Evolutionary conservation across 306 rosid genomes (phyloP), one percentile per base, ranked within the genome.

Genomic region (Adenanthera pavonina): DNA sequence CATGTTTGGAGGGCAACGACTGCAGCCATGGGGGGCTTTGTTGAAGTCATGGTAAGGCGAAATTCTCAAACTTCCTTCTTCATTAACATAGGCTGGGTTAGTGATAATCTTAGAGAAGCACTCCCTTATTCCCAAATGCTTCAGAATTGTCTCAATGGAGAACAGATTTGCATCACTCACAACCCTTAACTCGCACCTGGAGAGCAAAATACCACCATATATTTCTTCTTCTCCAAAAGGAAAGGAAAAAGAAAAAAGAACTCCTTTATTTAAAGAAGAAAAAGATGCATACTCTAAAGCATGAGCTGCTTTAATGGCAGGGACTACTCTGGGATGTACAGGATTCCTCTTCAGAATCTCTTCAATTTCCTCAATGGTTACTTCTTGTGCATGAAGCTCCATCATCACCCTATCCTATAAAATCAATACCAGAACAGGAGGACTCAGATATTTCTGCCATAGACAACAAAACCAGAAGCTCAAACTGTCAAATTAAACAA

Each of bases 171-270:
- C 97, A 72, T 94, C 98, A 15, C 98, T 94, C 47, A 92, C 87
- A 70, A 94, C 76, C 91, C 91, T 94, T 84, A 94, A 79, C 47
- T 94, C 97, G 84, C 97, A 92, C 82, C 94, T 91, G 78, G n/a
- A 62, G 62, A 46, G 46, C 30, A 8, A 67, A 53, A 52, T 49
- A 5, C 8, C 36, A 54, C 20, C 43, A 54, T 47, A 6, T 20
- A 56, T 43, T 51, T 52, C 47, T 47, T n/a, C 64, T 16, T 19
- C 35, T n/a, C 49, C 59, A 20, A 12, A 8, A n/a, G 12, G 14
- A 6, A 0, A 8, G 2, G 1, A 54, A 54, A 14, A 72, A 52
- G 8, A 10, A 15, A 9, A 0, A 0, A 20, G 3, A 13, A 4
- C 34, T 3, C 0, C 5, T 59, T 59, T 25, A 44, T 4, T 3